Percentiles rank a stretch among this genome's conserved stretches.
phyloP scores from a whole-genome alignment of 768 basidiomycete genomes.

The Tricholoma saponaceum region DNA sequence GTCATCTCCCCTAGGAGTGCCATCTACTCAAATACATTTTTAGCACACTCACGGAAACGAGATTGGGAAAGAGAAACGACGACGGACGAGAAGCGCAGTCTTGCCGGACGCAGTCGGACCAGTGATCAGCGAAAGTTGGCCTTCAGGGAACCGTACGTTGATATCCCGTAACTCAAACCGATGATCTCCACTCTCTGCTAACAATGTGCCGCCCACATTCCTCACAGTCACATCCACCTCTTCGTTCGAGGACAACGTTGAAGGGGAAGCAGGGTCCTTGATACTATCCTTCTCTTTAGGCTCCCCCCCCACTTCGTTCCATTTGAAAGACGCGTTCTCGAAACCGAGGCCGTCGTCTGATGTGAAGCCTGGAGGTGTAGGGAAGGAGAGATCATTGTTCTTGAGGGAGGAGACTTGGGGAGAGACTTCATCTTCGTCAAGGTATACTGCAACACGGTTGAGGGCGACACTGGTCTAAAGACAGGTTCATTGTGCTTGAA shows the following conservation, averaged over 20 bases:
- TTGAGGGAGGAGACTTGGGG: slow-evolving; percentile 67
- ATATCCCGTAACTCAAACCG: slow-evolving; percentile 68
- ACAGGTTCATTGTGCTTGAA: not conserved
- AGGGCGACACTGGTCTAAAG: slow-evolving; percentile 56
- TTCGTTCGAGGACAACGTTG: slow-evolving; percentile 5
- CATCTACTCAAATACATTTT: slow-evolving; percentile 40
- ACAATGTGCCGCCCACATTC: slow-evolving; percentile 12
- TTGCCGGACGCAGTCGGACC: slow-evolving; percentile 84
- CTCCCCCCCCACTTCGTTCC: slow-evolving; percentile 48
- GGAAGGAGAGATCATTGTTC: slow-evolving; percentile 22
- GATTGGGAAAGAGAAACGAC: slow-evolving; percentile 13
- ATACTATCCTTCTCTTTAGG: slow-evolving; percentile 6
- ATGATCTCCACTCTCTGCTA: slow-evolving; percentile 31
- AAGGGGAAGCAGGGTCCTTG: not conserved
- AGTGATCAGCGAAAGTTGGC: slow-evolving; percentile 65
- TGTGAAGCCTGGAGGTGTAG: slow-evolving; percentile 20
- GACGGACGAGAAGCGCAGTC: slow-evolving; percentile 64
- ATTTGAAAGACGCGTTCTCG: slow-evolving; percentile 56
- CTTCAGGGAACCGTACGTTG: slow-evolving; percentile 65
- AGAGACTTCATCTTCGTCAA: slow-evolving; percentile 67
- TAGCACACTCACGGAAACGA: not conserved
- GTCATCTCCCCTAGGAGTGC: slow-evolving; percentile 74
- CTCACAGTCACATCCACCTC: slow-evolving; percentile 13
- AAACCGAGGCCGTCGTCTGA: slow-evolving; percentile 48
- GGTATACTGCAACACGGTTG: slow-evolving; percentile 62